These are phyloP conservation scores for Microglena sp. DNA, from an alignment of 139 green algal species.

Conservation along the genomic window DNA sequence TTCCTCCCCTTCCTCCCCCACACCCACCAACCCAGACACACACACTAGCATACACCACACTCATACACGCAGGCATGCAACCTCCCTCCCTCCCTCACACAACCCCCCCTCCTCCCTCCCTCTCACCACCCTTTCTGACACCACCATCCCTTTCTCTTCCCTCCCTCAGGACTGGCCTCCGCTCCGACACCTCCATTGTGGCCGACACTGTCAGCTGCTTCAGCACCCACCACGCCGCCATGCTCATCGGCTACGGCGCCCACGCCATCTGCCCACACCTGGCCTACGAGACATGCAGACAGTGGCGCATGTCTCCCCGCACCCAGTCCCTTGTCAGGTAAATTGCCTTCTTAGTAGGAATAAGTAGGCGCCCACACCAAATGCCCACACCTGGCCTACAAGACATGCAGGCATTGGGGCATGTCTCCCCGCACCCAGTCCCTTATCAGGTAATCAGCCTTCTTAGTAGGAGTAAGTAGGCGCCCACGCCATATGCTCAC, in stretches of 20 bases:
- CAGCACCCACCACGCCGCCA: slow-evolving; percentile 35
- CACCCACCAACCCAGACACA: no score
- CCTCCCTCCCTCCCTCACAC: no score
- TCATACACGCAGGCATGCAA: slow-evolving; percentile 1
- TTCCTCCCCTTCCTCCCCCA: no score
- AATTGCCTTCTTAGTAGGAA: no score
- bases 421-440: slow-evolving; percentile 59
- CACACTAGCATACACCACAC: no score
- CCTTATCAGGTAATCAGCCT: slow-evolving; percentile 85
- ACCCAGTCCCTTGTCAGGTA: slow-evolving; percentile 82
- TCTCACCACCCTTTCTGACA: no score
- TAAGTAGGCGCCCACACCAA: slow-evolving; percentile 93
- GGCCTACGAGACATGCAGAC: slow-evolving; percentile 85
- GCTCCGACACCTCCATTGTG: slow-evolving; percentile 89
- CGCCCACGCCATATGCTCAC: slow-evolving; percentile 91
- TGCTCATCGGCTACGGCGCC: slow-evolving; percentile 75
- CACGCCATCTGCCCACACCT: slow-evolving; percentile 96
- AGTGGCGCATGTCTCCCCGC: slow-evolving; percentile 78
- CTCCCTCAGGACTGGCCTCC: slow-evolving; percentile 9
- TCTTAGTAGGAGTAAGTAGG: no score
- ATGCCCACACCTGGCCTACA: slow-evolving; percentile 93
- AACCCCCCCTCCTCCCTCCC: no score
- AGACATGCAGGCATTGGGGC: slow-evolving; percentile 92
- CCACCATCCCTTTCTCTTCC: slow-evolving; percentile 10
- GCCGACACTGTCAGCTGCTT: slow-evolving; percentile 76